Evolutionary conservation across 2,329 filamentous ascomycete genomes (phyloP), one percentile per base, ranked within the genome.

Genomic region (Ascochyta rabiei): DNA sequence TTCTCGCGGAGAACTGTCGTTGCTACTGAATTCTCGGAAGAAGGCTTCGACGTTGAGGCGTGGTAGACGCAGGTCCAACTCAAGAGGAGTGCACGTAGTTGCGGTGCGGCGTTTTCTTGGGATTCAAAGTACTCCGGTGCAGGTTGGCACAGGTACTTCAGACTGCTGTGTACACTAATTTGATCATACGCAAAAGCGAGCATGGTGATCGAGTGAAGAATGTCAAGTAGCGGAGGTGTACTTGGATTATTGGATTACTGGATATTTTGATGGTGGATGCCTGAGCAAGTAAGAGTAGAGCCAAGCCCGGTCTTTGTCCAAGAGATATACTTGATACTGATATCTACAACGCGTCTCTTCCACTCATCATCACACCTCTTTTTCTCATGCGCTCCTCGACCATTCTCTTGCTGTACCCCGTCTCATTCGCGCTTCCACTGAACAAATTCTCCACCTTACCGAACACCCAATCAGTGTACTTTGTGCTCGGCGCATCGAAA

Each of bases 1-100:
- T 99, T 99, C 74, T 90, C 93, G 0, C 91, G 98, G 77, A 86
- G 96, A 66, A 99, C 95, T 3, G 96, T 99, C 24, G 92, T 99
- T 12, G 92, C 91, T 2, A 98, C 95, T 4, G 97, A 95, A 78
- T 99, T 97, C 75, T 90, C 92, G 19, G 96, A 98, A 87, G 93
- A 98, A 77, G 96, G 96, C 73, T 98, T 97, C 67, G 93, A 98
- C 69, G 89, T 96, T 53, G 86, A 85, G 68, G 91, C 91, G 43
- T 96, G 92, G 91, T 96, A 86, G 61, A 42, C n/a, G 4, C 15
- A 2, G 2, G 16, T 15, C 3, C 21, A 45, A 41, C 26, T 4
- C 4, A 10, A 8, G n/a, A 19, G 23, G 15, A 26, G 19, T 16
- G n/a, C 31, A 34, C 31, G 5, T 15, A 18, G 39, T 21, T 53